Conservation (phyloP, 2,329 filamentous ascomycete species). For the Cryphonectria carpinicola region DNA sequence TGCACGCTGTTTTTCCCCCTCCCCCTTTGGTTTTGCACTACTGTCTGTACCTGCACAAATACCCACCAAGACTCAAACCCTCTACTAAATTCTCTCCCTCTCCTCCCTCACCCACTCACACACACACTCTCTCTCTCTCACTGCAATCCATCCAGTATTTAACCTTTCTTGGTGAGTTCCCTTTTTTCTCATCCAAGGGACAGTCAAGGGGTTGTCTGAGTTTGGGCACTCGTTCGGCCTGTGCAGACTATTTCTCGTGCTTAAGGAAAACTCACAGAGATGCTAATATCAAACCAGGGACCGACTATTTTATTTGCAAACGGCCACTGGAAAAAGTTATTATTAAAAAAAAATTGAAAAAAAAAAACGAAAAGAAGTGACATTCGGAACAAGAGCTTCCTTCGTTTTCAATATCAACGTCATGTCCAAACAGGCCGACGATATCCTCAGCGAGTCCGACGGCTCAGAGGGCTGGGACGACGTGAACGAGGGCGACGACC, state of each 20-base stretch:
- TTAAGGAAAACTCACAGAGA: no score
- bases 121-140: no score
- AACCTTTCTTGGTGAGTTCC: not conserved
- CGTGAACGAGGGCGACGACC: conserved; percentile 56
- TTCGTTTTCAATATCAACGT: no score
- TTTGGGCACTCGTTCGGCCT: not conserved
- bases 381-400: not conserved
- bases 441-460: conserved; percentile 40
- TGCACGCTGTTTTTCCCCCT: conserved; percentile 3
- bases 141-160: not conserved
- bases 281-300: not conserved
- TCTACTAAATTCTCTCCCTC: not conserved
- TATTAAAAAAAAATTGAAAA: not conserved
- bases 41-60: not conserved
- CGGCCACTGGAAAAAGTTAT: not conserved
- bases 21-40: not conserved
- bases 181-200: not conserved
- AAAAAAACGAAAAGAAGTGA: not conserved
- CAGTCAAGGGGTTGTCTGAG: not conserved
- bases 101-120: no score
- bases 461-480: conserved; percentile 41
- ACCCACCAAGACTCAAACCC: conserved; percentile 22
- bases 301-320: not conserved
- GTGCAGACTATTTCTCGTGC: not conserved
- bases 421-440: conserved; percentile 28